These are phyloP conservation scores for Xylaria sp. DNA, from an alignment of 2,329 filamentous ascomycete genomes.

Conservation along the genomic window DNA sequence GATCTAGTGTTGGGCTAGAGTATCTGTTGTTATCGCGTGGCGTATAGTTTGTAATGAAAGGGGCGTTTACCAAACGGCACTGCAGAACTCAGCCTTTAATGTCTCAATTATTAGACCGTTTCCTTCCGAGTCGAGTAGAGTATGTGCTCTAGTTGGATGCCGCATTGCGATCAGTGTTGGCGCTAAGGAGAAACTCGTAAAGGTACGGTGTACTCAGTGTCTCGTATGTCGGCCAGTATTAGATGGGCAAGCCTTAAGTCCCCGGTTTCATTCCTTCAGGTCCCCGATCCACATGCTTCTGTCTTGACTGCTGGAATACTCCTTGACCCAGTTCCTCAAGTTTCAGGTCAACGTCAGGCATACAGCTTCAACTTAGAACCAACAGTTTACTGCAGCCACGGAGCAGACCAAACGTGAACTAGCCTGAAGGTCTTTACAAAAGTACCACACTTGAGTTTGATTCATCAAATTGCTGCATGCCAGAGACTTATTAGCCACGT, in stretches of 20 bases:
- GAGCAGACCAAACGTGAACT: neutral
- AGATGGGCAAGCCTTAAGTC: neutral
- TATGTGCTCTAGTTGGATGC: neutral
- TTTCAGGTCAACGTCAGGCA: neutral
- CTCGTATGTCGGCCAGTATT: constrained; percentile 2
- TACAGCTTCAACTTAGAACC: neutral
- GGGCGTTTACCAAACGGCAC: neutral
- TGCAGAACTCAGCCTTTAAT: neutral
- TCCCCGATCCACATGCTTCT: constrained; percentile 13
- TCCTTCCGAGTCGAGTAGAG: neutral
- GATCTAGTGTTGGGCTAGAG: neutral
- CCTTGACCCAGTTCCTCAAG: neutral
- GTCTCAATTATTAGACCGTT: neutral
- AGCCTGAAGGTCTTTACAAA: neutral
- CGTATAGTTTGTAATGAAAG: neutral
- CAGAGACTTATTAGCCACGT: constrained; percentile 25
- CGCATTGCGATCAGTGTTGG: neutral
- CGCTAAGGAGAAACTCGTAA: neutral
- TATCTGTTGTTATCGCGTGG: neutral
- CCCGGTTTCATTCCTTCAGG: neutral
- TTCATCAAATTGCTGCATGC: constrained; percentile 10
- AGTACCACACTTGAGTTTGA: neutral
- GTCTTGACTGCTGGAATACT: constrained; percentile 15
- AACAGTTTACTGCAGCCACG: constrained; percentile 21
- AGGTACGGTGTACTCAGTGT: neutral